Evolutionary conservation across 768 basidiomycete genomes (phyloP).

Genomic region (Strobilomyces dryophilus): DNA sequence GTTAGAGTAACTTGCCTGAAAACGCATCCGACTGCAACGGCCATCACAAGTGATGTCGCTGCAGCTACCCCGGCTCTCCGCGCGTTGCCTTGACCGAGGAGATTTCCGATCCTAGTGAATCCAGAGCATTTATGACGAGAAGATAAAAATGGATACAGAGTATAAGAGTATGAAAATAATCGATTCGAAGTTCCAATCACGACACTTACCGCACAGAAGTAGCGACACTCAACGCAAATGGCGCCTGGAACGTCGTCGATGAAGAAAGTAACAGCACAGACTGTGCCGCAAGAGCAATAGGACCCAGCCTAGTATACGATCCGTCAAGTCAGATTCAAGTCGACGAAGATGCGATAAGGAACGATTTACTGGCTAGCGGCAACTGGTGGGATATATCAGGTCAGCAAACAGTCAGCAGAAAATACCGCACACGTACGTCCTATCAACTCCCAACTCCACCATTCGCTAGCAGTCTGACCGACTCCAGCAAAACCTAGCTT

Average conservation of each 20-base stretch:
- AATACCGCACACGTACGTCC: conserved; percentile 33
- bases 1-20: conserved; percentile 46
- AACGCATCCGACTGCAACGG: conserved; percentile 55
- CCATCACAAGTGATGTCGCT: conserved; percentile 60
- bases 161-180: neutral
- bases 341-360: neutral
- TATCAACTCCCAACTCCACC: conserved; percentile 96
- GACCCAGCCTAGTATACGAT: conserved; percentile 56
- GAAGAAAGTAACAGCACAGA: conserved; percentile 77
- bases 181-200: neutral
- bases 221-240: conserved; percentile 79
- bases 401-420: neutral
- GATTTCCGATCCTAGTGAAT: conserved; percentile 71
- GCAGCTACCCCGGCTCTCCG: conserved; percentile 69
- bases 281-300: conserved; percentile 80
- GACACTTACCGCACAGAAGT: conserved; percentile 70
- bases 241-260: conserved; percentile 77
- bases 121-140: neutral
- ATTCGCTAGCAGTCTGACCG: conserved; percentile 80
- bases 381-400: conserved; percentile 28
- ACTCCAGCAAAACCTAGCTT: conserved; percentile 82
- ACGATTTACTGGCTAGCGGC: conserved; percentile 48
- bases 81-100: conserved; percentile 77
- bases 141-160: neutral
- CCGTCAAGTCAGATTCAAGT: neutral